phyloP scores from a whole-genome alignment of 2,329 filamentous ascomycete genomes.

The Penicillium concentricum region DNA sequence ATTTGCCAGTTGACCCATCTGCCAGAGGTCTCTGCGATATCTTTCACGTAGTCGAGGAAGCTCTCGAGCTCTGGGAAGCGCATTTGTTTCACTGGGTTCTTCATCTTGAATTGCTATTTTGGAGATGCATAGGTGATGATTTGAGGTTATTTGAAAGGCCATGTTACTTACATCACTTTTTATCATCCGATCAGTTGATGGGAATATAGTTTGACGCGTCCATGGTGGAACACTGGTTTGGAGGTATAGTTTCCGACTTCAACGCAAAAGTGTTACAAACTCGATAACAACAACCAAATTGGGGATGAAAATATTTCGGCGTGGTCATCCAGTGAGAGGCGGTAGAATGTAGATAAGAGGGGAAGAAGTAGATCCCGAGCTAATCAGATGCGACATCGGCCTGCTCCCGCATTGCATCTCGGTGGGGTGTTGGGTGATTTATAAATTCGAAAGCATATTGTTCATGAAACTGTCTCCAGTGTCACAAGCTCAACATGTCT shows the following conservation, averaged over 20 bases:
- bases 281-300: not conserved
- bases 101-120: not conserved
- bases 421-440: not conserved
- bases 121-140: not conserved
- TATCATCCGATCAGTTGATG: conserved; percentile 1
- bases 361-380: not conserved
- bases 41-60: not conserved
- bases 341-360: not conserved
- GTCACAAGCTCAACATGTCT: not conserved
- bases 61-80: not conserved
- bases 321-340: not conserved
- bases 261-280: not conserved
- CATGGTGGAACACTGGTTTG: not conserved
- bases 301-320: not conserved
- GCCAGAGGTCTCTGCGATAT: not conserved
- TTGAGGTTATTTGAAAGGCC: not conserved
- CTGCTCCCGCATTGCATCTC: not conserved
- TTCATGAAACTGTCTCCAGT: not conserved
- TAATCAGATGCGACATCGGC: not conserved
- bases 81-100: not conserved
- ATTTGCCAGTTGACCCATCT: conserved; percentile 4
- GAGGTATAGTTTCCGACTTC: not conserved
- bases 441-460: not conserved
- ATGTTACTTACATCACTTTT: conserved; percentile 9
- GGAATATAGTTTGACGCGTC: not conserved